These are phyloP conservation scores for Sporothrix mexicana DNA, from an alignment of 2,329 filamentous ascomycete species.

Conservation along the genomic window DNA sequence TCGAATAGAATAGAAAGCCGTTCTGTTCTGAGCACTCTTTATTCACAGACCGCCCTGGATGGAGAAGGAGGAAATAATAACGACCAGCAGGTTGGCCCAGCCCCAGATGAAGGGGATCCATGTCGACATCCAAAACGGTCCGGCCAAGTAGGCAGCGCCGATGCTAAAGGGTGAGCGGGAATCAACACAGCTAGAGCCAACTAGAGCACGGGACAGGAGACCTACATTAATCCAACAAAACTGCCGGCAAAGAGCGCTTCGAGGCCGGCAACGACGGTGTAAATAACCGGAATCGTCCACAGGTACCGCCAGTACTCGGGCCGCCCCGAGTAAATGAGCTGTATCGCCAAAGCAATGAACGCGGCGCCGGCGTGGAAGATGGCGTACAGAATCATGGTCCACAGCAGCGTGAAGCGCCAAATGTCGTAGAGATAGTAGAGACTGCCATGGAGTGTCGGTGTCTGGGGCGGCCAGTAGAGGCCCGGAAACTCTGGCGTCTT, in stretches of 20 bases:
- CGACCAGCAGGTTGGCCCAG: constrained; percentile 78
- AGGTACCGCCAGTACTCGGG: constrained; percentile 64
- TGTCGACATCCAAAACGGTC: constrained; percentile 89
- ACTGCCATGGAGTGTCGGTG: constrained; percentile 55
- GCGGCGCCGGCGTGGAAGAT: constrained; percentile 76
- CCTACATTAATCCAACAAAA: constrained; percentile 79
- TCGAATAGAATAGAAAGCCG: constrained; percentile 9
- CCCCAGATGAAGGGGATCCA: constrained; percentile 94
- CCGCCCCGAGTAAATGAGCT: constrained; percentile 59
- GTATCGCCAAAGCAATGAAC: constrained; percentile 73
- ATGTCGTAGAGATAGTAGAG: constrained; percentile 79
- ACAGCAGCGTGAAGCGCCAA: constrained; percentile 85
- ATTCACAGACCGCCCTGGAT: constrained; percentile 80
- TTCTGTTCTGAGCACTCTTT: constrained; percentile 35
- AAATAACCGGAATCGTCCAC: constrained; percentile 75
- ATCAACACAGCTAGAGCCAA: background rate
- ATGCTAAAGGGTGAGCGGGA: constrained; percentile 56
- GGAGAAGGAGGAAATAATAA: constrained; percentile 89
- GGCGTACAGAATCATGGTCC: constrained; percentile 81
- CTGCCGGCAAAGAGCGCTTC: constrained; percentile 82
- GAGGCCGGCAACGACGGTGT: constrained; percentile 71
- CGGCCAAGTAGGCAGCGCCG: constrained; percentile 79
- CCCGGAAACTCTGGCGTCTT: constrained; percentile 76
- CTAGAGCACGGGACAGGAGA: constrained; percentile 35
- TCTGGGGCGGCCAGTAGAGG: constrained; percentile 73